Evolutionary conservation across 2,329 filamentous ascomycete species (phyloP), one percentile per base, ranked within the genome.

Genomic region (Daldinia sp.): DNA sequence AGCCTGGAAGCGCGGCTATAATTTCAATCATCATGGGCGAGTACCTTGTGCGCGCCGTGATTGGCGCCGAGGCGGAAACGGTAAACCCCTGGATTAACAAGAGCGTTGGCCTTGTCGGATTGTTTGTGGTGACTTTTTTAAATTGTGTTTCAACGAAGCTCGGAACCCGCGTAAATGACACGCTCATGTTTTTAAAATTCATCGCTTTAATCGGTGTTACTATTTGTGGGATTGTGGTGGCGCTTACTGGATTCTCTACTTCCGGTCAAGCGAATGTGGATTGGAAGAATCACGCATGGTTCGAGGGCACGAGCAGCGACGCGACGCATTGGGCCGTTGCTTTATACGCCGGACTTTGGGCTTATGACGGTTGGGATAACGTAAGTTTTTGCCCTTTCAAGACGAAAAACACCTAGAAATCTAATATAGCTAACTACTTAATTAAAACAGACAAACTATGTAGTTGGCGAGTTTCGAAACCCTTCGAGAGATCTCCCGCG

Each of bases 301-400:
- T 98, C 73, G 89, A 93, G 56, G 89, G 90, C 58, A 97, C 94
- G 3, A 92, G 86, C 66, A 87, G 83, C 11, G 90, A 94, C 74
- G 84, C 91, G 51, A 96, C 90, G 47, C 89, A 89, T 69, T 98
- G 94, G 91, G 95, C 95, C 2, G 90, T 99, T 47, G 95, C 95
- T 0, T 79, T 99, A 47, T 99, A 99, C 76, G 94, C 93, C 13
- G 95, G 95, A 7, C 83, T 99, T 4, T 99, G 95, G 95, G 95
- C 95, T 0, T 99, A 95, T 78, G 95, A 99, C 75, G 95, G 95
- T 27, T 99, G 95, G 95, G 95, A 99, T 75, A 99, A 99, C 77
- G 93, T 95, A 80, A 80, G 90, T 82, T 35, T 15, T 47, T 19
- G 4, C n/a, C 8, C 8, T 41, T 23, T 17, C 25, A 21, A 5